Percentiles rank a stretch among this genome's conserved stretches.
Conservation (phyloP, 805 yeast genomes). For the Wickerhamiella dianesei region DNA sequence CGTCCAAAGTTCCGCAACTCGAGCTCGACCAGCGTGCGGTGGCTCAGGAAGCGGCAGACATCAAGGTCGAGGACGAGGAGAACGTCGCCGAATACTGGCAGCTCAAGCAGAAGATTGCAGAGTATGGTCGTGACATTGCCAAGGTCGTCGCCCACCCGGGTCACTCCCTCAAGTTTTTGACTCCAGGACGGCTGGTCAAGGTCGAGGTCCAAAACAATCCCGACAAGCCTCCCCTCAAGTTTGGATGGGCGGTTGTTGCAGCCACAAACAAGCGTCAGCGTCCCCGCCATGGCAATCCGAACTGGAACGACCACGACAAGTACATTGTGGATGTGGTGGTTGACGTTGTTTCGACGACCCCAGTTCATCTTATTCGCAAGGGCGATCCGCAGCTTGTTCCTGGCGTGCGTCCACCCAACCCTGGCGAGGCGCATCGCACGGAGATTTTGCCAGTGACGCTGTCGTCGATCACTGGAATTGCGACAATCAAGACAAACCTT, state of each 20-base stretch:
- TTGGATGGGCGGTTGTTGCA: conserved; percentile 94
- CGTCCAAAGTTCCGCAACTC: conserved; percentile 75
- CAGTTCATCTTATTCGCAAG: conserved; percentile 57
- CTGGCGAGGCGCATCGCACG: conserved; percentile 54
- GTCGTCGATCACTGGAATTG: conserved; percentile 57
- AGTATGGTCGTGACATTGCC: conserved; percentile 61
- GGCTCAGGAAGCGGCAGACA: conserved; percentile 34
- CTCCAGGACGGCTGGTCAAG: conserved; percentile 74
- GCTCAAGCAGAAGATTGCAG: conserved; percentile 52
- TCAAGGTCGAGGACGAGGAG: conserved; percentile 59
- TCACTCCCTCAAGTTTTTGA: conserved; percentile 66
- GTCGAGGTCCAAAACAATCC: conserved; percentile 34
- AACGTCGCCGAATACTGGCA: conserved; percentile 73
- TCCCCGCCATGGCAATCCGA: conserved; percentile 38
- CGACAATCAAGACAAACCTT: conserved; percentile 66
- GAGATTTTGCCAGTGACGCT: conserved; percentile 79
- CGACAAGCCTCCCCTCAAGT: conserved; percentile 35
- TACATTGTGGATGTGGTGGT: conserved; percentile 79
- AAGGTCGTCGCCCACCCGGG: conserved; percentile 86
- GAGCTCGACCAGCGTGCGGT: conserved; percentile 51
- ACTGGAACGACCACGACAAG: conserved; percentile 72
- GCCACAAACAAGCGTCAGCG: conserved; percentile 53
- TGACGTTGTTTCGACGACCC: conserved; percentile 62
- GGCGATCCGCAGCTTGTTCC: conserved; percentile 68
- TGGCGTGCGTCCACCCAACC: conserved; percentile 72